Percentiles rank a stretch among this genome's conserved stretches.
Conservation (phyloP, 2,329 filamentous ascomycete species). For the Coniochaeta sp. region DNA sequence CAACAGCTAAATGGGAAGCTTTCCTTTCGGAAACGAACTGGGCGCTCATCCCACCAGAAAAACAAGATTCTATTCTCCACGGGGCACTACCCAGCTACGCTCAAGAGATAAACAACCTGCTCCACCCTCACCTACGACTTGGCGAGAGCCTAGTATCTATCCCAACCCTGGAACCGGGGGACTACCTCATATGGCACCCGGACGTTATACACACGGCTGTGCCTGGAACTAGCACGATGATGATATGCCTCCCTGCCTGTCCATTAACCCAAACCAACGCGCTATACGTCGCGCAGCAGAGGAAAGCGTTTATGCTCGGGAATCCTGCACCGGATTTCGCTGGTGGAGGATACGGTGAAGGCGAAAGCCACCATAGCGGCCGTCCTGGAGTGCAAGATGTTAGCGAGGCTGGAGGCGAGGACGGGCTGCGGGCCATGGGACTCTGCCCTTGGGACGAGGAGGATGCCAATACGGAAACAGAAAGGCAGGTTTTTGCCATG, state of each 20-base stretch:
- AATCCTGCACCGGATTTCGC: constrained; percentile 29
- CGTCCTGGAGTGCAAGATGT: constrained; percentile 29
- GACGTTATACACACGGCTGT: constrained; percentile 67
- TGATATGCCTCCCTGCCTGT: constrained; percentile 31
- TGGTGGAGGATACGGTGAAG: neutral
- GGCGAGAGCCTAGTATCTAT: constrained; percentile 62
- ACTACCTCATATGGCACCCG: constrained; percentile 72
- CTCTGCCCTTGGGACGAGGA: constrained; percentile 32
- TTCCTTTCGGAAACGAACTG: constrained; percentile 44
- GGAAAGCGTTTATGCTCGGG: constrained; percentile 48
- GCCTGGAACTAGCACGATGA: constrained; percentile 8
- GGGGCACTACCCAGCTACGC: constrained; percentile 63
- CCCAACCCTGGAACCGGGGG: constrained; percentile 61
- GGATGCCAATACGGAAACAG: constrained; percentile 21
- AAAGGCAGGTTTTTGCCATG: constrained; percentile 26
- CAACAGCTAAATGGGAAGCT: constrained; percentile 22
- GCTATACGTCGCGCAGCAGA: constrained; percentile 48
- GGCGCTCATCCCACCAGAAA: constrained; percentile 33
- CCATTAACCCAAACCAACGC: constrained; percentile 51
- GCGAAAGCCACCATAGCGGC: constrained; percentile 24
- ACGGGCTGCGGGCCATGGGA: constrained; percentile 32
- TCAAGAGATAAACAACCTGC: constrained; percentile 60
- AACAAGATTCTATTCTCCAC: constrained; percentile 49
- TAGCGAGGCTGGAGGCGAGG: constrained; percentile 29
- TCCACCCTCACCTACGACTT: constrained; percentile 68